Base-by-base conservation (phyloP, 306 rosid species). In the Prunus armeniaca region DNA sequence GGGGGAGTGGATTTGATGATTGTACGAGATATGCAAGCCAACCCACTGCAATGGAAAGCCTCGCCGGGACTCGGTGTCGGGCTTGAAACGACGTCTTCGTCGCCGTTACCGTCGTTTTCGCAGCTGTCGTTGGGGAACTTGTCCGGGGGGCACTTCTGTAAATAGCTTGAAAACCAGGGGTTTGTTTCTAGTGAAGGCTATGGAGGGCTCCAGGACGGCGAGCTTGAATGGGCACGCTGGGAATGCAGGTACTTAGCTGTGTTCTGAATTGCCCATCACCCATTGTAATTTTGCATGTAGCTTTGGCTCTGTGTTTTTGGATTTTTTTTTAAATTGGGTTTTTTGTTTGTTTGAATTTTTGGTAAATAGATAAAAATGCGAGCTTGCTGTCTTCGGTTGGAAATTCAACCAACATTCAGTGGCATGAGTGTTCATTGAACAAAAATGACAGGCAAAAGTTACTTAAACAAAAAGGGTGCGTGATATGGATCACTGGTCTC, bases 401-500 rank as follows among this genome's bases (percentile, higher is more conserved):
- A 25, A 87, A 87, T 54, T 91, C 96, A 34, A 87, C 87, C 43
- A 88, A 91, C 69, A 91, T 91, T 73, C 82, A 75, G 64, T 91
- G 96, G 96, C 93, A 91, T 67, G 80, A 83, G 18, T 91, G 96
- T 72, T 78, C 88, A 5, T 73, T 91, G 67, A 81, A 82, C 67
- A 88, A 84, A 67, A 62, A 34, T 52, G 96, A 87, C 32, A 84
- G 89, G 68, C 89, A 87, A 52, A 82, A 82, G 49, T 76, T 91
- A 51, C 90, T 91, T 14, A 66, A 85, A 46, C 96, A 91, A 66
- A 91, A 84, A 71, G 96, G 96, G 43, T 90, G 96, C 54, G 91
- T 88, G 2, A 82, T 90, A 73, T 90, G 96, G 96, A 78, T 90
- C 81, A 91, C 96, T 1, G 96, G 96, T 72, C 93, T 91, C 69